Conservation (phyloP, 176 grass and related monocot genomes). For the Zizania latifolia region DNA sequence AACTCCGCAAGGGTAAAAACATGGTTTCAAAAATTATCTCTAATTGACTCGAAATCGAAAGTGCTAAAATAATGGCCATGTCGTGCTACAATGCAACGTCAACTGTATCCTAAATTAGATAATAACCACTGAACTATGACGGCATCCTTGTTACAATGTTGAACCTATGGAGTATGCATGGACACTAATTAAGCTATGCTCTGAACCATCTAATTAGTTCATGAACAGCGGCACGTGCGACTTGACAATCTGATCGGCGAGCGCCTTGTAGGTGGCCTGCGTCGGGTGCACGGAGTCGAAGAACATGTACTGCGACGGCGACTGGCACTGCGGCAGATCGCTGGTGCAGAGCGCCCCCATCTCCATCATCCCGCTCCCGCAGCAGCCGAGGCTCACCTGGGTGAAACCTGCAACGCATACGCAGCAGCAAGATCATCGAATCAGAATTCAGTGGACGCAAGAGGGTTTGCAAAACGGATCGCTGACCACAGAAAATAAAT, state of each 20-base stretch:
- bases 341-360: conserved; percentile 46
- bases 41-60: too few species aligned
- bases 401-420: conserved; percentile 32
- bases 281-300: conserved; percentile 67
- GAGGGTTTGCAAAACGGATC: too few species aligned
- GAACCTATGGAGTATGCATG: too few species aligned
- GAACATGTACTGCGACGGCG: conserved; percentile 43
- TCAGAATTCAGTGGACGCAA: background rate
- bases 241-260: conserved; percentile 38
- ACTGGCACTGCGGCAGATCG: conserved; percentile 19
- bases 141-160: too few species aligned
- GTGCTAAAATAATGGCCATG: too few species aligned
- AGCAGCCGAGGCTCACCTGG: conserved; percentile 31
- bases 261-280: conserved; percentile 43
- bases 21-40: too few species aligned
- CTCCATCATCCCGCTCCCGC: conserved; percentile 28
- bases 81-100: too few species aligned
- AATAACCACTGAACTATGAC: too few species aligned
- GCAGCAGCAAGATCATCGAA: background rate
- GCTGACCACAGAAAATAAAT: too few species aligned
- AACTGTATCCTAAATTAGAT: too few species aligned
- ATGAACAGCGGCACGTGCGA: conserved; percentile 15
- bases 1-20: too few species aligned
- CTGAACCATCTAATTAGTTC: background rate
- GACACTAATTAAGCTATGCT: background rate